Conservation (phyloP, 2,329 filamentous ascomycete genomes). For the Colletotrichum musae region DNA sequence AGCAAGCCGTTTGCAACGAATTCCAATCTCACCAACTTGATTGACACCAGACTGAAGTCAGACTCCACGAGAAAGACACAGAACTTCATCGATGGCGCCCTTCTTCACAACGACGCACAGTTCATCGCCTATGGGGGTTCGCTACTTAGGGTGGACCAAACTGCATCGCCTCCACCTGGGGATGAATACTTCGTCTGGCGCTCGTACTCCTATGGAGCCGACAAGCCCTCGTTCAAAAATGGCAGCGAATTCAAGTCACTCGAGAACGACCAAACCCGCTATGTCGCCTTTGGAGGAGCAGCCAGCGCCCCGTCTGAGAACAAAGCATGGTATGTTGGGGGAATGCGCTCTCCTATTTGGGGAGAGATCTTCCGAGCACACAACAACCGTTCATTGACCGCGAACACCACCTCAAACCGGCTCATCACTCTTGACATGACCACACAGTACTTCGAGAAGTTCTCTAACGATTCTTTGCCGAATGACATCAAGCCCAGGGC, state of each 20-base stretch:
- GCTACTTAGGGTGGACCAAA: conserved; percentile 53
- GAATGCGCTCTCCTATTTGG: conserved; percentile 65
- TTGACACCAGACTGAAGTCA: conserved; percentile 64
- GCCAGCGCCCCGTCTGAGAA: conserved; percentile 79
- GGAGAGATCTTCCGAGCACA: conserved; percentile 62
- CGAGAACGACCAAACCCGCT: conserved; percentile 66
- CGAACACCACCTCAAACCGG: conserved; percentile 62
- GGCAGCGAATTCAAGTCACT: conserved; percentile 58
- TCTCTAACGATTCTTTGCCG: conserved; percentile 71
- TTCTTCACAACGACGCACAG: conserved; percentile 75
- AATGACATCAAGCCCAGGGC: conserved; percentile 67
- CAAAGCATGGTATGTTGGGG: conserved; percentile 79
- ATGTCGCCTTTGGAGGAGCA: conserved; percentile 75
- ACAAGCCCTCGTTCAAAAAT: conserved; percentile 48
- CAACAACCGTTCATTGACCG: conserved; percentile 51
- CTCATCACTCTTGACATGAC: conserved; percentile 75
- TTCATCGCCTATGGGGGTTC: conserved; percentile 76
- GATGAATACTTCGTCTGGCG: conserved; percentile 67
- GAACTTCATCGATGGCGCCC: conserved; percentile 72
- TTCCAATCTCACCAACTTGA: conserved; percentile 67
- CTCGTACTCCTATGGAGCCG: conserved; percentile 64
- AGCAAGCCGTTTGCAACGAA: conserved; percentile 67
- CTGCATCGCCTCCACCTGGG: conserved; percentile 55
- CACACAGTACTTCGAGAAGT: conserved; percentile 63
- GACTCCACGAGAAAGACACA: conserved; percentile 67